Evolutionary conservation across 352 stramenopile species (phyloP).

Genomic region (Pythium dissotocum): DNA sequence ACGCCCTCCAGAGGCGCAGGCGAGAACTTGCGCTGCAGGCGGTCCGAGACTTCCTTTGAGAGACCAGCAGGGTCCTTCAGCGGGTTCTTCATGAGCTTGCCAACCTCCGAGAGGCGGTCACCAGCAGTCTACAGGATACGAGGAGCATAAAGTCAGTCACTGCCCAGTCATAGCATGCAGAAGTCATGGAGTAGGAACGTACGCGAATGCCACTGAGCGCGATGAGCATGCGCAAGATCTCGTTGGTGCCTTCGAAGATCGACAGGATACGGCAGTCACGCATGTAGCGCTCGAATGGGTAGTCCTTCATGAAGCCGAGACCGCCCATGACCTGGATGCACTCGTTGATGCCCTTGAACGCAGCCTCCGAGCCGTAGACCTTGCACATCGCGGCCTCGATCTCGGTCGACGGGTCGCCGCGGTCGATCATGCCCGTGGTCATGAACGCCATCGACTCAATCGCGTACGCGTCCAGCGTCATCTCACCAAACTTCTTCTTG

Average conservation of each 20-base stretch:
- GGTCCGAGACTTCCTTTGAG: conserved; percentile 76
- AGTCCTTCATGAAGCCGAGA: conserved; percentile 92
- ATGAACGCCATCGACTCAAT: conserved; percentile 91
- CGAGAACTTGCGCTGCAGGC: conserved; percentile 82
- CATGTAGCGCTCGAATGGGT: conserved; percentile 91
- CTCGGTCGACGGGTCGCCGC: conserved; percentile 80
- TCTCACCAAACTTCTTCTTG: conserved; percentile 88
- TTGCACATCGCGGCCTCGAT: conserved; percentile 90
- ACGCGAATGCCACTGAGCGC: conserved; percentile 82
- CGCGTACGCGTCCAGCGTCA: conserved; percentile 80
- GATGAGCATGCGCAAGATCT: conserved; percentile 93
- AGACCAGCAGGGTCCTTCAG: conserved; percentile 70
- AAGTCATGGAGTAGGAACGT: conserved; percentile 22
- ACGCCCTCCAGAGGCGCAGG: conserved; percentile 66
- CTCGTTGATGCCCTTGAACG: conserved; percentile 86
- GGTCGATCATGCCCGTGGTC: conserved; percentile 89
- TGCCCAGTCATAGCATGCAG: background rate
- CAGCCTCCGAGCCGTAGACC: conserved; percentile 84
- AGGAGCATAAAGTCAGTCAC: background rate
- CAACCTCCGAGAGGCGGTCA: conserved; percentile 73
- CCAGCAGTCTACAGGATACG: conserved; percentile 54
- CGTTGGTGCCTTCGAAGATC: conserved; percentile 92
- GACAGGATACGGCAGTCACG: conserved; percentile 89
- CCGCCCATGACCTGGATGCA: conserved; percentile 89
- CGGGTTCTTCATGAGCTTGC: conserved; percentile 82